These are phyloP conservation scores for Penicillium capsulatum DNA, from an alignment of 2,329 filamentous ascomycete genomes.

Conservation along the genomic window DNA sequence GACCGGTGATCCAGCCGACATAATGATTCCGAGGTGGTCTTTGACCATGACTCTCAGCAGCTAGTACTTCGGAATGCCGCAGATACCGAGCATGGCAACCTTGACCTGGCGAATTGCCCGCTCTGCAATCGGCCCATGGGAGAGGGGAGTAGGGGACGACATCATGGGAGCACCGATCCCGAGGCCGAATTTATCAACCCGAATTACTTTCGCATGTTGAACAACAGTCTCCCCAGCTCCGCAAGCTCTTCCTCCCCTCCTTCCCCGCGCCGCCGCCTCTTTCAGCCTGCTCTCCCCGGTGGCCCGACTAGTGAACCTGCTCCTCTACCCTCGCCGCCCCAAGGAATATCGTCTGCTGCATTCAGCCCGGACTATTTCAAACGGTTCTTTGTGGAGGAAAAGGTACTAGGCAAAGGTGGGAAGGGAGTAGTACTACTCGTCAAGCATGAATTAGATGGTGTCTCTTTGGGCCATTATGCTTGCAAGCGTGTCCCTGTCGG, in stretches of 20 bases:
- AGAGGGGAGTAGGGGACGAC: conserved; percentile 45
- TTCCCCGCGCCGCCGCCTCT: conserved; percentile 48
- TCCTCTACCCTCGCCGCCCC: conserved; percentile 46
- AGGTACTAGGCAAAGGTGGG: conserved; percentile 79
- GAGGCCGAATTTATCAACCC: conserved; percentile 75
- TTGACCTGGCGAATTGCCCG: conserved; percentile 72
- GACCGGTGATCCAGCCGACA: conserved; percentile 63
- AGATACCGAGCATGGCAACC: conserved; percentile 40
- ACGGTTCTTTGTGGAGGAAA: conserved; percentile 86
- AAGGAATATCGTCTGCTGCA: conserved; percentile 77
- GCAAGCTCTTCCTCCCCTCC: conserved; percentile 44
- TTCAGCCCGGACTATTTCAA: conserved; percentile 93
- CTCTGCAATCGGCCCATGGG: conserved; percentile 74
- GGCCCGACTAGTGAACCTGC: conserved; percentile 48
- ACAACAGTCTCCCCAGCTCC: conserved; percentile 52
- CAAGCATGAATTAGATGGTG: conserved; percentile 83
- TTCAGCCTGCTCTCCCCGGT: conserved; percentile 45
- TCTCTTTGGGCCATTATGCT: conserved; percentile 82
- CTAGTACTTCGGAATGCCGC: conserved; percentile 71
- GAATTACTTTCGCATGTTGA: conserved; percentile 93
- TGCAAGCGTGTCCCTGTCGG: conserved; percentile 96
- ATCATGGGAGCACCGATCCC: conserved; percentile 29
- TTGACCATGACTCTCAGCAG: conserved; percentile 77
- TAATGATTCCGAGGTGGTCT: conserved; percentile 86
- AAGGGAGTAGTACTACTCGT: conserved; percentile 96